Base-by-base conservation (phyloP, 2,329 filamentous ascomycete genomes). In the Colletotrichum australisinense region DNA sequence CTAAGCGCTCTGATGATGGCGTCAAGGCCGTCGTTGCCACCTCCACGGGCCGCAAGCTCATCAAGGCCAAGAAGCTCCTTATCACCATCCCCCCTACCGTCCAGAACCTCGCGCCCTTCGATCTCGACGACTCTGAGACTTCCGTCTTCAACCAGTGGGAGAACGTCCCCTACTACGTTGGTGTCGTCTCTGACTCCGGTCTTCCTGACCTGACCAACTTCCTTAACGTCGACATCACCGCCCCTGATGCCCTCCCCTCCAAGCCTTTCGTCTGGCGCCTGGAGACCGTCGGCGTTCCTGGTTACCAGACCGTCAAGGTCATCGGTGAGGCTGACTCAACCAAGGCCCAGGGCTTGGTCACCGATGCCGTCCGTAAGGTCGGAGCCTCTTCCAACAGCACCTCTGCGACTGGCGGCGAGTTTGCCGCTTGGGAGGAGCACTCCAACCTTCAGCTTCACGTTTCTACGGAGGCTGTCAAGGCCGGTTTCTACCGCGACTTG, bases 11-110 rank as follows among this genome's bases (percentile, higher is more conserved):
- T 4, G 68, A 68, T 24, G 63, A 67, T 5, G 72, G 72, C 5
- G 72, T 74, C 24, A 22, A 65, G 9, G 76, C 83, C 35, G 76
- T 76, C 4, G 79, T 82, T 28, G 69, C 73, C 55, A 80, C 76
- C 9, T 74, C 76, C 9, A 67, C 65, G 2, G 78, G 81, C 32
- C 67, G 52, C 9, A 78, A 77, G 69, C 38, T 78, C 7, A 78
- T 85, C 75, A 74, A 75, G 49, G 82, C 82, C 22, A 78, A 78
- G 69, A 81, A 80, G 75, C 74, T 81, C 0, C 75, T 81, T 1
- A 69, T 81, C 24, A 78, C 80, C 0, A 75, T 78, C 2, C 77
- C 80, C 0, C 80, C 79, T 7, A 78, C 78, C 0, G 67, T 75
- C 0, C 60, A 74, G 1, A 81, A 80, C 53, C 62, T 79, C 1